These are phyloP conservation scores for Lathyrus oleraceus DNA, from an alignment of 306 rosid genomes.

Conservation along the genomic window DNA sequence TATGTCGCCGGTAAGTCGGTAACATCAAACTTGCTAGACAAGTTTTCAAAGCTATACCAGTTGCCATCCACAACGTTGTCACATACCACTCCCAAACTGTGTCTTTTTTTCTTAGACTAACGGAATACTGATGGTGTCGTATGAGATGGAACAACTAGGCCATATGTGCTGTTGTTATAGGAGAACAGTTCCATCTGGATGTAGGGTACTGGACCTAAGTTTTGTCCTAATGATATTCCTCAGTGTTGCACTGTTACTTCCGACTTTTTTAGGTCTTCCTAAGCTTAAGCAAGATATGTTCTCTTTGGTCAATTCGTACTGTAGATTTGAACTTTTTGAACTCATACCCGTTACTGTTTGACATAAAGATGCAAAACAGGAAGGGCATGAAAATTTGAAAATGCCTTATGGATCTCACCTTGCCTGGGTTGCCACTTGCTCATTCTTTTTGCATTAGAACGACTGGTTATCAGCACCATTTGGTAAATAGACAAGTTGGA, in stretches of 20 bases:
- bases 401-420: constrained; percentile 18
- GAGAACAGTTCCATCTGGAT: too few species aligned
- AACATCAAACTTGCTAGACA: too few species aligned
- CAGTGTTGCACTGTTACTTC: constrained; percentile 18
- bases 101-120: too few species aligned
- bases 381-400: not conserved
- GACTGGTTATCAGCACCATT: not conserved
- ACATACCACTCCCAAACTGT: too few species aligned
- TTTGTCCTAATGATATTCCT: not conserved
- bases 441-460: constrained; percentile 19
- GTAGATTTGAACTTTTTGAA: constrained; percentile 17
- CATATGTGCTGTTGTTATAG: too few species aligned
- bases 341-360: not conserved
- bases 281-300: constrained; percentile 13
- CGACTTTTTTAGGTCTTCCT: not conserved
- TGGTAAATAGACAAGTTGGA: constrained; percentile 18
- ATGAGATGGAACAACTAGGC: too few species aligned
- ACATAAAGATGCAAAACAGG: constrained; percentile 15
- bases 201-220: too few species aligned
- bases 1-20: too few species aligned
- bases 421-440: constrained; percentile 13
- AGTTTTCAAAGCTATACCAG: too few species aligned
- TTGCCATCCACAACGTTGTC: too few species aligned
- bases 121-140: too few species aligned
- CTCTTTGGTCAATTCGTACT: constrained; percentile 21